Base-by-base conservation (phyloP, 768 basidiomycete species). In the Calocera cornea region DNA sequence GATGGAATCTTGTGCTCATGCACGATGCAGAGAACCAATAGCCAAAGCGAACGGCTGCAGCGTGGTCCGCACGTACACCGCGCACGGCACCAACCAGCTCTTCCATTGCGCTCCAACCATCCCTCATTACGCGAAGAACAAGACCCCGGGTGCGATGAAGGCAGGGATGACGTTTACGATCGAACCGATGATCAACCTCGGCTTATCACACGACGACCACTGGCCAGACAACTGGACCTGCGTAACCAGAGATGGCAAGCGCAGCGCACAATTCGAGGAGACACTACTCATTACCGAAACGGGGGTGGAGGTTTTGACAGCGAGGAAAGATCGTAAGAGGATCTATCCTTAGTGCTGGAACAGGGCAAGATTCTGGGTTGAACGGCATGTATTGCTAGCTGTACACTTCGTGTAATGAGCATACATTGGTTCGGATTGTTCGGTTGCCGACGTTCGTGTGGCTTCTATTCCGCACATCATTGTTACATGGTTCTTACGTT, bases 161-260 rank as follows among this genome's bases (percentile, higher is more conserved):
- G 78, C 90, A 27, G 95, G 95, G 71, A 95, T 88, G 90, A 70
- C 81, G 33, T 91, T 88, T 74, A 89, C 88, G 40, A 90, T 91
- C 69, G 89, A 91, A 76, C 89, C 90, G 84, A 97, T 97, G 95
- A 87, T 97, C 71, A 97, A 97, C 76, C 76, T 92, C 22, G 95
- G 95, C 3, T 81, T 82, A 65, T 85, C 81, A 70, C 89, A 88
- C 86, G 84, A 84, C 34, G 80, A 87, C 24, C 91, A 93, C 74
- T 93, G 94, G 94, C 88, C 88, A 34, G 93, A 95, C 76, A 87
- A 92, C 74, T 98, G 95, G 95, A 98, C 95, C 1, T 92, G 95
- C 1, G 92, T 89, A 24, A 99, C 97, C 2, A 77, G 83, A 14
- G 95, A 97, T 77, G 95, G 94, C 27, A 89, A 89, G 75, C 81